phyloP scores from a whole-genome alignment of 805 yeast species.

The Ogataea wickerhamii region DNA sequence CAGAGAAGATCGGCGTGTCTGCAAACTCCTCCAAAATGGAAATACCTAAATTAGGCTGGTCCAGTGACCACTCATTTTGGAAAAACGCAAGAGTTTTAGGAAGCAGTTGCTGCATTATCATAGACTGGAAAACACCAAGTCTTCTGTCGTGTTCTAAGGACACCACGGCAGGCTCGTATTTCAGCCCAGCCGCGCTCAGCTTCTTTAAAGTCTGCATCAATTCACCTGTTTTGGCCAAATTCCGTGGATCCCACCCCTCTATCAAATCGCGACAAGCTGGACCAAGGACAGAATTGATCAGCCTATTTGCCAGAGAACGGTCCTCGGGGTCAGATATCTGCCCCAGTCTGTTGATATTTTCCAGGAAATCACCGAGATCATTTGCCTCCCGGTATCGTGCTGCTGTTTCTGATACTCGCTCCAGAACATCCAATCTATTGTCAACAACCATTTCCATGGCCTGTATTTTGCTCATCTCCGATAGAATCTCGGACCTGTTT shows the following conservation, averaged over 20 bases:
- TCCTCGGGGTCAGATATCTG: conserved; percentile 8
- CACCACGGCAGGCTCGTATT: conserved; percentile 1
- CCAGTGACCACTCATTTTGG: conserved; percentile 34
- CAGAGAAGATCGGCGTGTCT: conserved; percentile 31
- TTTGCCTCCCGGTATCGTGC: conserved; percentile 2
- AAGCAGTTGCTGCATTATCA: conserved; percentile 36
- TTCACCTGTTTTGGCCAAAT: conserved; percentile 26
- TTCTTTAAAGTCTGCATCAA: conserved; percentile 29
- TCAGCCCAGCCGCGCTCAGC: conserved; percentile 25
- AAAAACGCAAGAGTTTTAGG: conserved; percentile 31
- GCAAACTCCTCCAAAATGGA: conserved; percentile 35
- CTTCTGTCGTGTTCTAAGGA: conserved; percentile 1
- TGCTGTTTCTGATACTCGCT: conserved; percentile 1
- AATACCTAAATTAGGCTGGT: conserved; percentile 38
- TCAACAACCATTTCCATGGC: conserved; percentile 3
- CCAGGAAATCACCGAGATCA: conserved; percentile 2
- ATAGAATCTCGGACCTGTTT: conserved; percentile 12
- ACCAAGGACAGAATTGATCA: conserved; percentile 20
- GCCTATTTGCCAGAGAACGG: conserved; percentile 8
- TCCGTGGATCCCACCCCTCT: conserved; percentile 37
- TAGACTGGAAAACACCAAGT: conserved; percentile 30
- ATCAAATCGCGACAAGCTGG: conserved; percentile 22
- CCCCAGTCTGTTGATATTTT: conserved; percentile 1
- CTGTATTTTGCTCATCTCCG: conserved; percentile 14
- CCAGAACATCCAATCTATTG: conserved; percentile 7